Evolutionary conservation across 1,284 basidiomycete species (phyloP).

Genomic region (Hemileia vastatrix): DNA sequence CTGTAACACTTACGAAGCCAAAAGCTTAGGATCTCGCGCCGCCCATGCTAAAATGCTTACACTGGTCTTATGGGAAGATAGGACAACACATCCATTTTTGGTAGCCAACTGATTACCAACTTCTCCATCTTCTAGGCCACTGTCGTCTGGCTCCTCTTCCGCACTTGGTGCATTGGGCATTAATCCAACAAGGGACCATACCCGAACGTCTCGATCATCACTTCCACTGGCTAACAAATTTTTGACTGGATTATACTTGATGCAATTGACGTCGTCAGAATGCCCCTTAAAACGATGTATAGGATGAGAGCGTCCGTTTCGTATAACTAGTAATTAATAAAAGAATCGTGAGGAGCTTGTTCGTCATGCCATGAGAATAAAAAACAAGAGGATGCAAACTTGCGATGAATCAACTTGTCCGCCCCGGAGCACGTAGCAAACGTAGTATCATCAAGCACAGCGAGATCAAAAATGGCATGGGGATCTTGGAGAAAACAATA

Average conservation of each 20-base stretch:
- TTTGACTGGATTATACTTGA: slow-evolving; percentile 58
- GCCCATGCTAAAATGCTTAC: slow-evolving; percentile 65
- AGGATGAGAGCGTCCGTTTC: slow-evolving; percentile 25
- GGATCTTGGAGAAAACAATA: no score
- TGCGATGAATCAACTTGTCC: slow-evolving; percentile 47
- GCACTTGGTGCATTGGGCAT: slow-evolving; percentile 6
- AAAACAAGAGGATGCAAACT: slow-evolving; percentile 4
- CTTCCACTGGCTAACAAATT: slow-evolving; percentile 66
- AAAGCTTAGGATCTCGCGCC: slow-evolving; percentile 52
- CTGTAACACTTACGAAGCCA: slow-evolving; percentile 54
- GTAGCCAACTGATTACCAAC: slow-evolving; percentile 24
- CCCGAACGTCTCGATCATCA: slow-evolving; percentile 63
- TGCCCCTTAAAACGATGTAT: slow-evolving; percentile 53
- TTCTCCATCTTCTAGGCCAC: slow-evolving; percentile 2
- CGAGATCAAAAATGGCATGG: slow-evolving; percentile 69
- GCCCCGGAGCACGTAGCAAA: slow-evolving; percentile 68
- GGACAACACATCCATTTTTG: slow-evolving; percentile 46
- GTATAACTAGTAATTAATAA: slow-evolving; percentile 30
- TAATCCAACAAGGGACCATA: slow-evolving; percentile 55
- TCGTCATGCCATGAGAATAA: not conserved
- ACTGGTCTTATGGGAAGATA: slow-evolving; percentile 55
- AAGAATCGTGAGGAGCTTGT: not conserved
- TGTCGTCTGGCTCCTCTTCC: not conserved
- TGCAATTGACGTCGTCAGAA: slow-evolving; percentile 63
- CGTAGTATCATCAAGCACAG: slow-evolving; percentile 62